These are phyloP conservation scores for Populus hybrid DNA, from an alignment of 441 rosid species.

Conservation along the genomic window DNA sequence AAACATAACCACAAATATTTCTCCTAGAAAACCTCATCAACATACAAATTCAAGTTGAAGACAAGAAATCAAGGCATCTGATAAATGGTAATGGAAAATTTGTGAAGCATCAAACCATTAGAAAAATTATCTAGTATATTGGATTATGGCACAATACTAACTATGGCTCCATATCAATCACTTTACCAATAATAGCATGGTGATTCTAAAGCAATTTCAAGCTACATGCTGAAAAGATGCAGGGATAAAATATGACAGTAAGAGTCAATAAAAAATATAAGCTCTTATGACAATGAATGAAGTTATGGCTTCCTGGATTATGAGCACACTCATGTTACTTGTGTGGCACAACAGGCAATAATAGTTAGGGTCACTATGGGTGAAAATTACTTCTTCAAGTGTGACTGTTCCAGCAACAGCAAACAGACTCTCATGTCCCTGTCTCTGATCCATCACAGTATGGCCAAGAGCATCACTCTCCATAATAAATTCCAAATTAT, in stretches of 20 bases:
- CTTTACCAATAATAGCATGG: neutral
- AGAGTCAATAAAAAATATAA: neutral
- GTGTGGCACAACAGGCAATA: neutral
- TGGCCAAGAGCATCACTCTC: constrained; percentile 97
- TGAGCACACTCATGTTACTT: neutral
- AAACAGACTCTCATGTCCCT: constrained; percentile 93
- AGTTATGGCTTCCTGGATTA: neutral
- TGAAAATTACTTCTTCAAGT: constrained; percentile 75
- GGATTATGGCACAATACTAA: neutral
- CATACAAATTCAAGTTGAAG: neutral
- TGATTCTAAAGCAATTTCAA: neutral
- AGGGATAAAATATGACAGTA: neutral
- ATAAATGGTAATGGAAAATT: neutral
- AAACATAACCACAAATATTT: neutral
- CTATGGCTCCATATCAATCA: neutral
- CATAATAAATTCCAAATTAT: constrained; percentile 97
- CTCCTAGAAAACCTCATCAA: neutral
- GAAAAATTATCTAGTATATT: neutral
- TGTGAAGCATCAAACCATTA: neutral
- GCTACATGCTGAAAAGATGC: neutral
- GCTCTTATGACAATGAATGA: neutral
- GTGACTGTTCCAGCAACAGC: constrained; percentile 88
- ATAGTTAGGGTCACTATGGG: constrained; percentile 7
- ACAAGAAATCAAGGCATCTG: neutral
- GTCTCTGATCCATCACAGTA: constrained; percentile 96